Percentiles rank a stretch among this genome's conserved stretches.
phyloP scores from a whole-genome alignment of 495 filamentous ascomycete genomes.

The Neurospora sp. region DNA sequence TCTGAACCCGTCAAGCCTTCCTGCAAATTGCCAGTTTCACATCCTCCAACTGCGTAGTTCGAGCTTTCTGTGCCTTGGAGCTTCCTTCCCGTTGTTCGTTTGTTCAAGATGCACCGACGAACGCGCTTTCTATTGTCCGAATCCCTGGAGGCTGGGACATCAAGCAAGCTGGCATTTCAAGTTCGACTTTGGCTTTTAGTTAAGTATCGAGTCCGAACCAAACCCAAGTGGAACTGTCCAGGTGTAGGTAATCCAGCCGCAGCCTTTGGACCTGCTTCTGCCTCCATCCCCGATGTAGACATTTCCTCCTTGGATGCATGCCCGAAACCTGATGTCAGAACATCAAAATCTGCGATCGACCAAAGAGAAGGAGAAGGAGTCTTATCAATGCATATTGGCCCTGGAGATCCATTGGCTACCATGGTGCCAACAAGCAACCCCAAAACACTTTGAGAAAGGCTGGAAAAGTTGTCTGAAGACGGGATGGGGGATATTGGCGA shows the following conservation, averaged over 20 bases:
- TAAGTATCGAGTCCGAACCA: not conserved
- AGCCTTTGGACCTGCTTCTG: not conserved
- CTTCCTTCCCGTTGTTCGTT: not conserved
- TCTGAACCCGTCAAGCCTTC: not conserved
- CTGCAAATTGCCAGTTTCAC: not conserved
- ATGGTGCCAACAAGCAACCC: not conserved
- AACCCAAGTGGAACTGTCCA: too few species aligned
- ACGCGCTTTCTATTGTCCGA: not conserved
- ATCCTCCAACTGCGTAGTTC: not conserved
- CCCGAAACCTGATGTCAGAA: not conserved
- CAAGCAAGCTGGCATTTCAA: not conserved
- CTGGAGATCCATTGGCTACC: not conserved
- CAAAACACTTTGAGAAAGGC: not conserved
- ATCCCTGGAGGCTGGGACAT: not conserved
- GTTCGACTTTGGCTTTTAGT: not conserved
- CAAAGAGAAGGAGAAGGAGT: not conserved
- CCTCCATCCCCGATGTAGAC: not conserved
- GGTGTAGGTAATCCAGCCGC: not conserved
- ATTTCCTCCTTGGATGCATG: not conserved
- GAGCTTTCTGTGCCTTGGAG: not conserved
- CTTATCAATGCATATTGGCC: not conserved
- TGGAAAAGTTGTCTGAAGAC: not conserved
- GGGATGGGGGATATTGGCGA: not conserved
- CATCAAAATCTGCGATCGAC: not conserved
- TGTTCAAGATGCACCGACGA: not conserved